Percentiles rank a stretch among this genome's conserved stretches.
phyloP scores from a whole-genome alignment of 345 rosid genomes.

The Gynandropsis gynandra region DNA sequence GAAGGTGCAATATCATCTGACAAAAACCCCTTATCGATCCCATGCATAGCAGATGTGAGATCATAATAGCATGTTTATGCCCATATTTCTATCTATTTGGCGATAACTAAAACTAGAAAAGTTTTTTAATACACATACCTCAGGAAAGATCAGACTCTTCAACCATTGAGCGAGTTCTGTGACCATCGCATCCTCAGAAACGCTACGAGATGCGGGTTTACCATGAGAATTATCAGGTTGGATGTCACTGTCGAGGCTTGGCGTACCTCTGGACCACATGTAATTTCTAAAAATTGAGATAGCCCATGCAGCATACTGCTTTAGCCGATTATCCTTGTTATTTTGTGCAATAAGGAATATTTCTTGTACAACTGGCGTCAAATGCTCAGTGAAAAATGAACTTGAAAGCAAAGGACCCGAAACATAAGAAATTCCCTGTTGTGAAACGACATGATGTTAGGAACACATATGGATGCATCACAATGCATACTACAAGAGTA shows the following conservation, averaged over 20 bases:
- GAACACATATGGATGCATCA: conserved; percentile 14
- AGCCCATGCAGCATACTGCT: conserved; percentile 83
- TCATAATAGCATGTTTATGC: not conserved
- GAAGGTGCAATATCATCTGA: too few species aligned
- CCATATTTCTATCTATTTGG: conserved; percentile 1
- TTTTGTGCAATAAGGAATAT: conserved; percentile 75
- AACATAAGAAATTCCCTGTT: conserved; percentile 54
- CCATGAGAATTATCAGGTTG: conserved; percentile 33
- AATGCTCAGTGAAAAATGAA: conserved; percentile 41
- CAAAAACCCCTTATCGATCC: too few species aligned
- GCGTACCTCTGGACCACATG: conserved; percentile 50
- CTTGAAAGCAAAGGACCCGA: conserved; percentile 53
- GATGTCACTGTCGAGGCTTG: conserved; percentile 21
- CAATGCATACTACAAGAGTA: conserved; percentile 7
- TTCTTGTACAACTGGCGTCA: conserved; percentile 68
- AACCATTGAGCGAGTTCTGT: conserved; percentile 64
- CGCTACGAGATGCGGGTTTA: conserved; percentile 40
- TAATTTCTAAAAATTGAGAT: conserved; percentile 60
- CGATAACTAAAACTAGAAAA: conserved; percentile 12
- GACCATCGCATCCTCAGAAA: conserved; percentile 57
- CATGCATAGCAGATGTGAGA: too few species aligned
- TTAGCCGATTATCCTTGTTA: conserved; percentile 58
- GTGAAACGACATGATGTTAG: conserved; percentile 23
- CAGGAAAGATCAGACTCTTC: conserved; percentile 35
- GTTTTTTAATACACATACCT: conserved; percentile 35